phyloP scores from a whole-genome alignment of 2,329 filamentous ascomycete genomes.

The Trichoderma gracile region DNA sequence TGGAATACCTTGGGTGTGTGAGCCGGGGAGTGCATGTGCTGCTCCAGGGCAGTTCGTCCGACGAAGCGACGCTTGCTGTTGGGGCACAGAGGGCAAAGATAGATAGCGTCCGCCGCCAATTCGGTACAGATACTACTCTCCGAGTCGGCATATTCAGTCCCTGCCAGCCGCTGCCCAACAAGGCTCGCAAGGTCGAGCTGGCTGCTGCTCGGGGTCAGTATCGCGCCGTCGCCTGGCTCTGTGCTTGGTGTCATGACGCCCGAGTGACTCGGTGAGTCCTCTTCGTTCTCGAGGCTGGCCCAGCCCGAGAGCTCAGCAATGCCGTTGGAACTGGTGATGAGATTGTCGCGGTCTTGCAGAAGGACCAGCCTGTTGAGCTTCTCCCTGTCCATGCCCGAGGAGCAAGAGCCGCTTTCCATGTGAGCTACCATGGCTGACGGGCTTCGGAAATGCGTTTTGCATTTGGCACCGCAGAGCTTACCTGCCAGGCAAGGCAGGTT shows the following conservation, averaged over 20 bases:
- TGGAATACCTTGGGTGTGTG: conserved; percentile 15
- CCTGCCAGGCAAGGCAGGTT: conserved; percentile 23
- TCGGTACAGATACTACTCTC: not conserved
- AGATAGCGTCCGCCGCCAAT: not conserved
- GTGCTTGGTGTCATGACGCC: conserved; percentile 15
- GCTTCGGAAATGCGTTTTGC: conserved; percentile 21
- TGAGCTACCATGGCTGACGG: conserved; percentile 28
- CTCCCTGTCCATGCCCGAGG: conserved; percentile 26
- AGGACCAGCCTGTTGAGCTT: conserved; percentile 19
- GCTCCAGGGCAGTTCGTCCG: not conserved
- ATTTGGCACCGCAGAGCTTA: conserved; percentile 5
- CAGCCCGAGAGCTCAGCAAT: not conserved
- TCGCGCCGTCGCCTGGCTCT: not conserved
- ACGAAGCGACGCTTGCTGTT: not conserved
- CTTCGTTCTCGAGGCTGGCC: not conserved
- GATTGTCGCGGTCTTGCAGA: conserved; percentile 21
- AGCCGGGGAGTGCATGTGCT: not conserved
- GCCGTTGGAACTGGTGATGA: conserved; percentile 15
- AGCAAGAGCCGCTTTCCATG: conserved; percentile 27
- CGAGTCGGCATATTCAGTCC: not conserved
- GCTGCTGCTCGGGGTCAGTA: conserved; percentile 8
- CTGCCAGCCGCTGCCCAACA: not conserved
- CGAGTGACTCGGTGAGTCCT: not conserved
- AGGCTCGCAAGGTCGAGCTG: not conserved
- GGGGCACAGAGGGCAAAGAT: conserved; percentile 2